These are phyloP conservation scores for Penicillium sp. DNA, from an alignment of 2,329 filamentous ascomycete genomes.

Conservation along the genomic window DNA sequence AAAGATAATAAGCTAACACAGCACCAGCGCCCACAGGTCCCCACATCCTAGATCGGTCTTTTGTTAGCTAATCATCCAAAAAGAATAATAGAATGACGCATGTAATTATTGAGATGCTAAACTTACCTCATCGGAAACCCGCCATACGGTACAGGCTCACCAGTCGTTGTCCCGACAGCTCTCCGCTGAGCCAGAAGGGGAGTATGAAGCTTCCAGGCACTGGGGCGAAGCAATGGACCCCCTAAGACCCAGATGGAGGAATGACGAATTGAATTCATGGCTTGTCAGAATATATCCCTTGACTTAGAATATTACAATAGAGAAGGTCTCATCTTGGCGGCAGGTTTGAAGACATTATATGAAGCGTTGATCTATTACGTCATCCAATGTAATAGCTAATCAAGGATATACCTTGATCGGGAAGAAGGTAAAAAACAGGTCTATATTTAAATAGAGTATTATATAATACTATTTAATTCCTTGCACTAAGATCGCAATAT, in stretches of 20 bases:
- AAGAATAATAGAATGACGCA: neutral
- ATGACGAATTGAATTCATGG: too few species aligned
- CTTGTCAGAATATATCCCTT: neutral
- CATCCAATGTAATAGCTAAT: too few species aligned
- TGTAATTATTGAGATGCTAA: neutral
- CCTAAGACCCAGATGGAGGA: too few species aligned
- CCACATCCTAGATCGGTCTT: neutral
- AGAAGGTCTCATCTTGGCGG: neutral
- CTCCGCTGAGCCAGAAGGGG: too few species aligned
- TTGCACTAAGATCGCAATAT: too few species aligned
- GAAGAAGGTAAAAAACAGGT: too few species aligned
- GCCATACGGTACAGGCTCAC: neutral
- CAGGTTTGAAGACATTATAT: too few species aligned
- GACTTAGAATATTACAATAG: neutral
- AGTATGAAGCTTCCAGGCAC: neutral
- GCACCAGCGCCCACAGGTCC: neutral
- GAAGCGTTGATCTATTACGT: too few species aligned
- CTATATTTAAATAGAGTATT: too few species aligned
- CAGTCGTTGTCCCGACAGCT: neutral
- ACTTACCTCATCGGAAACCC: neutral
- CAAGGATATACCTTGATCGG: too few species aligned
- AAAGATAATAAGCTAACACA: neutral
- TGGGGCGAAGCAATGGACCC: neutral
- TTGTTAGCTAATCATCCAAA: neutral
- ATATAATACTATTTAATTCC: too few species aligned